Conservation (phyloP, 129 eudicot genomes). For the Flaveria robusta region DNA sequence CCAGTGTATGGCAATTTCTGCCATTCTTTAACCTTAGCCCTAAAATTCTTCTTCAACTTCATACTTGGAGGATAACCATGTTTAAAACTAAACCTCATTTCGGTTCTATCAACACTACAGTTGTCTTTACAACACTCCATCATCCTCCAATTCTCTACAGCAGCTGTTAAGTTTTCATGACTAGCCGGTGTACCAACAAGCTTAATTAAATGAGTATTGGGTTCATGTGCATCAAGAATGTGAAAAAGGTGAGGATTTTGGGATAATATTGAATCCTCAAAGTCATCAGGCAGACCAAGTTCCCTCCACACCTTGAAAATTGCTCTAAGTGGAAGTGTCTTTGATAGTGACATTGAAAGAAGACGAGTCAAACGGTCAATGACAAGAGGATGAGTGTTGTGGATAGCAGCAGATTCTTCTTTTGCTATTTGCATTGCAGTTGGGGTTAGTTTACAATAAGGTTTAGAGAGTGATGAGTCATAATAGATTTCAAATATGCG, state of each 20-base stretch:
- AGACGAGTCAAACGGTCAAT: slow-evolving; percentile 68
- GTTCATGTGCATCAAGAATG: slow-evolving; percentile 67
- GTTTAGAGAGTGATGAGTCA: slow-evolving; percentile 47
- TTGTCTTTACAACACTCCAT: slow-evolving; percentile 81
- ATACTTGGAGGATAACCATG: slow-evolving; percentile 84
- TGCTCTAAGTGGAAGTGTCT: slow-evolving; percentile 71
- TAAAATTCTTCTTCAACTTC: slow-evolving; percentile 64
- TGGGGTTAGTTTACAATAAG: slow-evolving; percentile 57
- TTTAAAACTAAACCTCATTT: slow-evolving; percentile 65
- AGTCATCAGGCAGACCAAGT: slow-evolving; percentile 83
- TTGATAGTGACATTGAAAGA: slow-evolving; percentile 72
- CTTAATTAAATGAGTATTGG: slow-evolving; percentile 64
- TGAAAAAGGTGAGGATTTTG: slow-evolving; percentile 53
- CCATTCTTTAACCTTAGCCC: slow-evolving; percentile 87
- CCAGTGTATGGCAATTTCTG: slow-evolving; percentile 66
- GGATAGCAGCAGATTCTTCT: slow-evolving; percentile 63
- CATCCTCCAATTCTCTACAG: slow-evolving; percentile 84
- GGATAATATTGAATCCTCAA: slow-evolving; percentile 72
- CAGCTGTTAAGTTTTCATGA: slow-evolving; percentile 41
- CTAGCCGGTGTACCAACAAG: slow-evolving; percentile 37
- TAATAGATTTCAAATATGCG: slow-evolving; percentile 69
- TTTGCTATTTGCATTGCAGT: slow-evolving; percentile 44
- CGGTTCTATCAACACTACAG: slow-evolving; percentile 59
- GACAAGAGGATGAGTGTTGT: slow-evolving; percentile 43
- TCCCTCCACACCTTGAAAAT: slow-evolving; percentile 91